Evolutionary conservation across 805 yeast genomes (phyloP).

Genomic region (Candida ficus): DNA sequence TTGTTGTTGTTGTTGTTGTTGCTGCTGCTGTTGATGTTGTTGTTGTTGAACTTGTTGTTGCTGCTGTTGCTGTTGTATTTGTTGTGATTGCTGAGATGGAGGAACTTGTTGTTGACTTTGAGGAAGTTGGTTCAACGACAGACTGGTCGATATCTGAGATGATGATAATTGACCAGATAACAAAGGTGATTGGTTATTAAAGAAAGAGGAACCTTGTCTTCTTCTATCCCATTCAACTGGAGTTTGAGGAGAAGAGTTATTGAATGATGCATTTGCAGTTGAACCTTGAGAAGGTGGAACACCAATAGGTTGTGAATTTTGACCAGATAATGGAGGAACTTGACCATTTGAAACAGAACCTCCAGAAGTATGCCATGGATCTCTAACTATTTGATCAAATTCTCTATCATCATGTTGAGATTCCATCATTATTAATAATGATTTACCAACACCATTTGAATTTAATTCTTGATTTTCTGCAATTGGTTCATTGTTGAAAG

Average conservation of each 20-base stretch:
- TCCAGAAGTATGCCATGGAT: constrained; percentile 32
- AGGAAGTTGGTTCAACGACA: constrained; percentile 14
- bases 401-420: constrained; percentile 31
- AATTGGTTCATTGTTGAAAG: constrained; percentile 35
- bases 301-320: constrained; percentile 8
- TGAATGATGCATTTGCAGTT: constrained; percentile 12
- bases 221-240: constrained; percentile 46
- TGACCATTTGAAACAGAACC: constrained; percentile 7
- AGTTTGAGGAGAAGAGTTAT: constrained; percentile 35
- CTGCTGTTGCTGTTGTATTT: too few relatives aligned
- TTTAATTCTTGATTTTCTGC: constrained; percentile 19
- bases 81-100: constrained; percentile 2
- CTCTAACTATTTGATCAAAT: constrained; percentile 38
- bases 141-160: constrained; percentile 20
- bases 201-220: constrained; percentile 51
- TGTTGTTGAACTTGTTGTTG: constrained; percentile 3
- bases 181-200: constrained; percentile 29
- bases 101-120: neutral
- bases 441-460: constrained; percentile 35
- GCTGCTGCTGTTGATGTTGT: constrained; percentile 2
- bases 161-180: constrained; percentile 19
- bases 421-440: constrained; percentile 36
- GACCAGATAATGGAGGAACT: constrained; percentile 7
- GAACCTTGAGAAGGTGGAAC: constrained; percentile 14
- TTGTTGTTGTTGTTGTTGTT: neutral